These are phyloP conservation scores for Verticillium nubilum DNA, from an alignment of 2,329 filamentous ascomycete species.

Conservation along the genomic window DNA sequence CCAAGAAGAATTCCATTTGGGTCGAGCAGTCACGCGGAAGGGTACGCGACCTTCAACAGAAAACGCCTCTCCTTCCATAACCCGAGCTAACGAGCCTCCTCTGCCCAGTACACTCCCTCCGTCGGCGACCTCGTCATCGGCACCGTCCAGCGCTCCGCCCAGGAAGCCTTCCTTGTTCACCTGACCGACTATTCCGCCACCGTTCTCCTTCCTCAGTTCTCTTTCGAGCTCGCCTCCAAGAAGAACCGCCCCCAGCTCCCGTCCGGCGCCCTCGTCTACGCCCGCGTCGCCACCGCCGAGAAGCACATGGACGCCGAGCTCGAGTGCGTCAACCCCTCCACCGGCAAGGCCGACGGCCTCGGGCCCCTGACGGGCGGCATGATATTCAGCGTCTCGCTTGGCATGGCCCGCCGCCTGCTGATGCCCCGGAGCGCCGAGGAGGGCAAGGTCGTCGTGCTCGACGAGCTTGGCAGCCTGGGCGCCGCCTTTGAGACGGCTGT, in stretches of 20 bases:
- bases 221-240: conserved; percentile 90
- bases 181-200: conserved; percentile 60
- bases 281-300: conserved; percentile 71
- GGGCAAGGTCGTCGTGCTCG: conserved; percentile 66
- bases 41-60: conserved; percentile 45
- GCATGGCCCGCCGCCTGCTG: conserved; percentile 76
- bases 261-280: conserved; percentile 78
- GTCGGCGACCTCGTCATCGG: conserved; percentile 86
- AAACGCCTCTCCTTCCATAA: no score
- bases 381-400: conserved; percentile 74
- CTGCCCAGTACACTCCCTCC: conserved; percentile 65
- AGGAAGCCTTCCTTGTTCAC: conserved; percentile 74
- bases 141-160: conserved; percentile 68
- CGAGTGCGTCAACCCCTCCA: conserved; percentile 80
- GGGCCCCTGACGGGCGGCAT: conserved; percentile 82
- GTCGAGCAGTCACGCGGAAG: conserved; percentile 67
- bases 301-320: conserved; percentile 85
- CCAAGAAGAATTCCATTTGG: conserved; percentile 71
- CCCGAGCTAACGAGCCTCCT: no score
- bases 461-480: conserved; percentile 70
- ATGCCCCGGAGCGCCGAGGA: conserved; percentile 55
- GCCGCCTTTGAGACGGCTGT: conserved; percentile 90
- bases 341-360: conserved; percentile 82
- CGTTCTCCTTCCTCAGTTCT: conserved; percentile 74
- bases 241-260: conserved; percentile 81